Evolutionary conservation across 2,329 filamentous ascomycete species (phyloP).

Genomic region (Alternaria longipes): DNA sequence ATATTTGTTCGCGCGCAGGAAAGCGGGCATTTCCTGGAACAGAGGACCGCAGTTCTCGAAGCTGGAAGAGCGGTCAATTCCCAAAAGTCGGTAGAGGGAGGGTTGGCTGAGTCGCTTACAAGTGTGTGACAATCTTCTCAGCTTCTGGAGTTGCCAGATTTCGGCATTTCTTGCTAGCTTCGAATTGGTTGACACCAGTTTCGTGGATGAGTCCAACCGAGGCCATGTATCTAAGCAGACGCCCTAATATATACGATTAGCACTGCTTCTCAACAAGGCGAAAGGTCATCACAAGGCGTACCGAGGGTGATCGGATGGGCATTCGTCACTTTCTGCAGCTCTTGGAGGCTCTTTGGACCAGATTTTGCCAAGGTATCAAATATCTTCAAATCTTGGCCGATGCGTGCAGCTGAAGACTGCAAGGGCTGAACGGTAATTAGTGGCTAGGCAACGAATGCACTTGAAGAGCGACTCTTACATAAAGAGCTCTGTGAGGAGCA

Average conservation of each 20-base stretch:
- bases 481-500: neutral
- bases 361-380: neutral
- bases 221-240: neutral
- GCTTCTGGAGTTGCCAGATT: neutral
- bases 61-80: neutral
- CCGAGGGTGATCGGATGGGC: neutral
- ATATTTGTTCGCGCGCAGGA: neutral
- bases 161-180: neutral
- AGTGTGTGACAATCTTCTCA: neutral
- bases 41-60: neutral
- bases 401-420: neutral
- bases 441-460: neutral
- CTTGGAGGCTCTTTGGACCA: neutral
- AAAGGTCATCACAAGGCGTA: neutral
- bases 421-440: neutral
- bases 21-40: neutral
- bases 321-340: neutral
- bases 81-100: neutral
- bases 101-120: neutral
- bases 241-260: neutral
- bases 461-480: neutral
- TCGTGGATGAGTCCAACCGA: neutral
- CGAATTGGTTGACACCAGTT: neutral
- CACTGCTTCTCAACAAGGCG: neutral
- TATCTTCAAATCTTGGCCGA: neutral